Base-by-base conservation (phyloP, 495 filamentous ascomycete species). In the Daldinia bambusicola region DNA sequence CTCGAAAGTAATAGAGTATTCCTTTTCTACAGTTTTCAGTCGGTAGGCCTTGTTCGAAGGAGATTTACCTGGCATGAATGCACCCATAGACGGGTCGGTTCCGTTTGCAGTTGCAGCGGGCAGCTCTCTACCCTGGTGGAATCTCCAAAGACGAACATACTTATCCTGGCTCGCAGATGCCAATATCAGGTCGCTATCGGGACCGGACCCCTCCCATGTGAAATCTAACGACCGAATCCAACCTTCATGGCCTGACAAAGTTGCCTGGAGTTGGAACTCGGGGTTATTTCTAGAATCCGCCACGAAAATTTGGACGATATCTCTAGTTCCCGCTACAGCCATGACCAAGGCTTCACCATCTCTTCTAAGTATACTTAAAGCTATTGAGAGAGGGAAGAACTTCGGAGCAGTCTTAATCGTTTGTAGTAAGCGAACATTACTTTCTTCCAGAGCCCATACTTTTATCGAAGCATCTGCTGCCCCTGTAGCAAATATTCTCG, bases 81-180 rank as follows among this genome's bases (percentile, higher is more conserved):
- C 80, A 31, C 80, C 83, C 31, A 79, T 62, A 6, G 82, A 78
- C 32, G 84, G 77, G 56, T 83, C 81, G 6, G 81, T 76, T 4
- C 81, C 83, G 0, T 78, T 74, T 8, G 81, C 76, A 38, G 69
- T 73, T 16, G 81, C 77, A 18, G 78, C 78, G 0, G 90, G 89
- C n/a, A 90, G 77, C 12, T 86, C 83, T 22, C 87, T 86, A 14
- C 91, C 92, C 57, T 87, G 84, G 59, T 90, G 92, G 22, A 98
- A 77, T 53, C 94, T 88, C 96, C 95, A 99, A 22, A 99, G 84
- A 43, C 95, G 90, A 76, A 98, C 91, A 73, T 98, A 99, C 79
- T 95, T 98, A 74, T 99, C 95, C 80, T 99, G 95, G 75, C 94
- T 97, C 6, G 94, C 94, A 26, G 95, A 98, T 1, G 96, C 93